Conservation (phyloP, 2,329 filamentous ascomycete species). For the Pseudogymnoascus sp. region DNA sequence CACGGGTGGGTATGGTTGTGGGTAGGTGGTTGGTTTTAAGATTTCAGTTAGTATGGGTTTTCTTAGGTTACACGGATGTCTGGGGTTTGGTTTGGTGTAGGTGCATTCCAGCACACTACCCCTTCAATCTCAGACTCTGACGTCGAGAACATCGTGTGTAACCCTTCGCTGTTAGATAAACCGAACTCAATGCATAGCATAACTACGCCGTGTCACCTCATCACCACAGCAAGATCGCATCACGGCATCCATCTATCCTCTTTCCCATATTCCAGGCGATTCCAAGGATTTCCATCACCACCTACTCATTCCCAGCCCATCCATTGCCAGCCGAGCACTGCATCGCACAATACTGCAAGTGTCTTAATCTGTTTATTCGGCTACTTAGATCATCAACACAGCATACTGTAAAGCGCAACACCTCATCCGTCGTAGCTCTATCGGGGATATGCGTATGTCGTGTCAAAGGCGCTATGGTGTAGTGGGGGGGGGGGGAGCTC, state of each 20-base stretch:
- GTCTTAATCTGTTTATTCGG: neutral
- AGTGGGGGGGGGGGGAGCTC: neutral
- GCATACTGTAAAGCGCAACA: neutral
- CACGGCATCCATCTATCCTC: neutral
- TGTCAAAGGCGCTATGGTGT: no score
- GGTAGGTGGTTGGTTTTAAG: neutral
- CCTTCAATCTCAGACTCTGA: neutral
- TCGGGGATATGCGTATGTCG: no score
- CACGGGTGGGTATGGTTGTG: no score
- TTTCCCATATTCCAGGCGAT: neutral
- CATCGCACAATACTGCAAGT: neutral
- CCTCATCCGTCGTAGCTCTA: neutral
- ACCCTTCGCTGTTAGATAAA: neutral
- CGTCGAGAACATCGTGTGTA: neutral
- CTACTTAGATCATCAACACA: no score
- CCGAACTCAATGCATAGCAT: neutral
- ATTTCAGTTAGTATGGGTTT: neutral
- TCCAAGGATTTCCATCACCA: neutral
- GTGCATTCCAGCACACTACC: neutral
- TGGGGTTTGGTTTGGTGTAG: neutral
- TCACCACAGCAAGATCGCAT: neutral
- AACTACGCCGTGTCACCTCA: neutral
- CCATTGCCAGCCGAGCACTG: neutral
- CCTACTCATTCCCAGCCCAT: neutral
- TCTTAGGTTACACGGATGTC: neutral